Evolutionary conservation across 2,329 filamentous ascomycete genomes (phyloP).

Genomic region (Ciborinia camelliae): DNA sequence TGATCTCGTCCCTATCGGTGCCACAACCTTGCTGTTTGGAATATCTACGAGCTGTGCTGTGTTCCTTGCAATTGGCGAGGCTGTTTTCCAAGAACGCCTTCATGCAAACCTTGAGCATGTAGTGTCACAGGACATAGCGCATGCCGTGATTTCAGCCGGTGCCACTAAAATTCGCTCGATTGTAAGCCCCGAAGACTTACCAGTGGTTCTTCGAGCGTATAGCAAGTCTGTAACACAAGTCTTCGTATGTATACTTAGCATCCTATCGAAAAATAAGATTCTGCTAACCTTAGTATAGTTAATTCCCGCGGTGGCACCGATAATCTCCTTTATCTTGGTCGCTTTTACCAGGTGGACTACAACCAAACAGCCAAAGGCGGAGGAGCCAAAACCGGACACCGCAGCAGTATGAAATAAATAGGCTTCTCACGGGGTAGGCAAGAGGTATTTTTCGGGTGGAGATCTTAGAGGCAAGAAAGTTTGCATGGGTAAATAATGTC

Average conservation of each 20-base stretch:
- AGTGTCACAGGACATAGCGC: background rate
- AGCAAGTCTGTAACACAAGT: constrained; percentile 9
- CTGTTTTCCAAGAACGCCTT: constrained; percentile 11
- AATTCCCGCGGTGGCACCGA: background rate
- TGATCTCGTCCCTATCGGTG: constrained; percentile 11
- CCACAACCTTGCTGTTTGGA: constrained; percentile 13
- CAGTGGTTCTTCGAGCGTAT: constrained; percentile 8
- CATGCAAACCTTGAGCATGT: background rate
- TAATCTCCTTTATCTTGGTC: background rate
- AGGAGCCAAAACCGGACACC: constrained; percentile 1
- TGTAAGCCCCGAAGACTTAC: constrained; percentile 3
- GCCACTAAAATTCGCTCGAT: background rate
- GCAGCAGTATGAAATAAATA: background rate
- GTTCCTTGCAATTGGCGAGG: constrained; percentile 16
- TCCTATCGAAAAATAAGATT: background rate
- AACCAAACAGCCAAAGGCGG: background rate
- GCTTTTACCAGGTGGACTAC: too few species aligned
- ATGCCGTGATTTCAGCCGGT: background rate
- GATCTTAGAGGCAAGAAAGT: too few species aligned
- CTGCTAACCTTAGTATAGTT: background rate
- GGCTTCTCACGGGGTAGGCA: background rate
- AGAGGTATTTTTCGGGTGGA: too few species aligned
- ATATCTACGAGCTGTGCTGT: constrained; percentile 11
- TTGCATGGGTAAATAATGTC: too few species aligned
- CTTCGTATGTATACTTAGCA: background rate